Conservation (phyloP, 2,329 filamentous ascomycete genomes). For the Aspergillus nomiae region DNA sequence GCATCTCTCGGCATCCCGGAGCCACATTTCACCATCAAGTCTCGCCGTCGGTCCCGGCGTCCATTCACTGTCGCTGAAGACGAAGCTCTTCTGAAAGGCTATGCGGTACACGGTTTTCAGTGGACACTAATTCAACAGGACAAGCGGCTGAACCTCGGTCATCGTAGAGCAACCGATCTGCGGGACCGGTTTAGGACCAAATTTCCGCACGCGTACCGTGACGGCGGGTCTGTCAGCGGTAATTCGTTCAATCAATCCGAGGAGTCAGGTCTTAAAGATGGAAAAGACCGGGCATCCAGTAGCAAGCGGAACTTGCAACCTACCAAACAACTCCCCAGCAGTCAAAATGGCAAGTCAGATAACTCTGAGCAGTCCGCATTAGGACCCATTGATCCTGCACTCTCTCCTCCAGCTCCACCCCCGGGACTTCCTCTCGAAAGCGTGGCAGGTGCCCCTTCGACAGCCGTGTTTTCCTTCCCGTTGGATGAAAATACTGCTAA, state of each 20-base stretch:
- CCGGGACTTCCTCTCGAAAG: conserved; percentile 28
- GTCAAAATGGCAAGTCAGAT: conserved; percentile 19
- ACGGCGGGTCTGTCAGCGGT: conserved; percentile 43
- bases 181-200: conserved; percentile 63
- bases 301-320: conserved; percentile 17
- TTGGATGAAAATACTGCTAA: conserved; percentile 33
- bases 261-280: conserved; percentile 8
- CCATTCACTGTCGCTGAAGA: conserved; percentile 62
- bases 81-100: conserved; percentile 59
- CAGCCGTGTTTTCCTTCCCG: conserved; percentile 30
- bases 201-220: conserved; percentile 59
- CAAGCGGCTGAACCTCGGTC: conserved; percentile 51
- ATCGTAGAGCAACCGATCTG: conserved; percentile 60
- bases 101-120: conserved; percentile 59
- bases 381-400: conserved; percentile 33
- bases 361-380: conserved; percentile 11
- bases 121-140: conserved; percentile 64
- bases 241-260: conserved; percentile 24
- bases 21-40: conserved; percentile 49
- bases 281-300: conserved; percentile 7
- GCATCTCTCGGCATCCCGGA: conserved; percentile 51
- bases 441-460: conserved; percentile 16
- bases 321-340: conserved; percentile 10
- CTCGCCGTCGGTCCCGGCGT: conserved; percentile 55
- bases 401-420: conserved; percentile 35